phyloP scores from a whole-genome alignment of 768 basidiomycete species.

The Plicaturopsis crispa region DNA sequence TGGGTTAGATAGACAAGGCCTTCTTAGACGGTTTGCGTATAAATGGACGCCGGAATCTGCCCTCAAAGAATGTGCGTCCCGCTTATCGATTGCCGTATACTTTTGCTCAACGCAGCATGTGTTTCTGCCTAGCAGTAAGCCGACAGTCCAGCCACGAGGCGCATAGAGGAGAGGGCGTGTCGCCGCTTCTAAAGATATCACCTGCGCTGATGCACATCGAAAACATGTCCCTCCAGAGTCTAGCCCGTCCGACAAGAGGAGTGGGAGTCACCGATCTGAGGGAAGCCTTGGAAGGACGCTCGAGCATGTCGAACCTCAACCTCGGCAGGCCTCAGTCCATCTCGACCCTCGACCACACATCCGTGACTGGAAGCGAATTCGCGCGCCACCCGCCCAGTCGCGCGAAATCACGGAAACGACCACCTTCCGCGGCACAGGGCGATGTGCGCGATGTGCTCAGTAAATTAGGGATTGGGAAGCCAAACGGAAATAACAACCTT shows the following conservation, averaged over 20 bases:
- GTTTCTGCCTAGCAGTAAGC: constrained; percentile 44
- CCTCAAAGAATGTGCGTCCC: constrained; percentile 64
- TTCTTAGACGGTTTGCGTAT: constrained; percentile 45
- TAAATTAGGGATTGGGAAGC: constrained; percentile 77
- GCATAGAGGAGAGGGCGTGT: constrained; percentile 59
- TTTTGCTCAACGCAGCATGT: too few species aligned
- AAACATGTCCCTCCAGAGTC: constrained; percentile 81
- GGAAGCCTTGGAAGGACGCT: constrained; percentile 82
- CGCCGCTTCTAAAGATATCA: constrained; percentile 73
- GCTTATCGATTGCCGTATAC: too few species aligned
- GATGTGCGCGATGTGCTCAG: constrained; percentile 75
- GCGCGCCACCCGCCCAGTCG: constrained; percentile 42
- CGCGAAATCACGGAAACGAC: constrained; percentile 47
- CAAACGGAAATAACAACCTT: constrained; percentile 43
- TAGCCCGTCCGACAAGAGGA: constrained; percentile 69
- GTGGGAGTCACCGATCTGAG: constrained; percentile 85
- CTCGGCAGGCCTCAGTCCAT: constrained; percentile 64
- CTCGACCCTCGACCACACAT: constrained; percentile 67
- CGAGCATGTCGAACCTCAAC: constrained; percentile 74
- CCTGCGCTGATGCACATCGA: constrained; percentile 88
- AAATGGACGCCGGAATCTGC: constrained; percentile 75
- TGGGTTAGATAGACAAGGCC: constrained; percentile 48
- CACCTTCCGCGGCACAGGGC: constrained; percentile 39
- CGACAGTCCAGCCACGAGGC: constrained; percentile 43
- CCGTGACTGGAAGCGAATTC: constrained; percentile 37